Evolutionary conservation across 1,139 yeast species (phyloP).

Genomic region (Yamadazyma friedrichii): DNA sequence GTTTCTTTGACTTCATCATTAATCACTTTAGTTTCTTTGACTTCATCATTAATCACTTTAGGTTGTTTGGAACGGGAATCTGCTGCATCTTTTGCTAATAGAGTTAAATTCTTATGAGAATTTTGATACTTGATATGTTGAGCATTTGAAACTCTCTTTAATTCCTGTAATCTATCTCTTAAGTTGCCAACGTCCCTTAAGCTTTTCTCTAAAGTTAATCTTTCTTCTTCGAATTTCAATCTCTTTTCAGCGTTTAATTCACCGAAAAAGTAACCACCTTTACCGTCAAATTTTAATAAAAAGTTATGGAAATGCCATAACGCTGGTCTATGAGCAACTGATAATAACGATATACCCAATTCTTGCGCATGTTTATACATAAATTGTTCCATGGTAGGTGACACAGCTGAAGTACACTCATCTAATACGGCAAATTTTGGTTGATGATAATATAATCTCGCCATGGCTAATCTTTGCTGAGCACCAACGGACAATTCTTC

Average conservation of each 20-base stretch:
- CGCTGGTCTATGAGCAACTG: constrained; percentile 91
- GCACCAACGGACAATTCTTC: constrained; percentile 89
- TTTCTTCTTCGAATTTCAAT: constrained; percentile 68
- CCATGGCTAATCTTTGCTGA: constrained; percentile 93
- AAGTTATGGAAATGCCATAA: constrained; percentile 90
- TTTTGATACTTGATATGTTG: constrained; percentile 34
- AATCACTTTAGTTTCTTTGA: no score
- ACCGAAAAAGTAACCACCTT: constrained; percentile 73
- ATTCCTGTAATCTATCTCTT: constrained; percentile 61
- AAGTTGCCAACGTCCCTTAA: constrained; percentile 66
- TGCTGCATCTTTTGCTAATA: constrained; percentile 11
- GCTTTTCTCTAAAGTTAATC: constrained; percentile 60
- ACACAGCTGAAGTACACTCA: constrained; percentile 93
- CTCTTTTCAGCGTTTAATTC: constrained; percentile 67
- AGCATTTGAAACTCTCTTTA: constrained; percentile 50
- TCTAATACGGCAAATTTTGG: constrained; percentile 94
- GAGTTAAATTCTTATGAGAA: constrained; percentile 17
- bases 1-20: no score
- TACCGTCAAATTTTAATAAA: constrained; percentile 81
- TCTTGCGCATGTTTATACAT: constrained; percentile 85
- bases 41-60: no score
- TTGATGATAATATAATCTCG: constrained; percentile 82
- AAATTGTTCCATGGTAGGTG: constrained; percentile 86
- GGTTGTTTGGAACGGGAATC: no score
- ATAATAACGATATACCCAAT: constrained; percentile 76